phyloP scores from a whole-genome alignment of 192 early-diverging fungal species.

The Coemansia sp. region DNA sequence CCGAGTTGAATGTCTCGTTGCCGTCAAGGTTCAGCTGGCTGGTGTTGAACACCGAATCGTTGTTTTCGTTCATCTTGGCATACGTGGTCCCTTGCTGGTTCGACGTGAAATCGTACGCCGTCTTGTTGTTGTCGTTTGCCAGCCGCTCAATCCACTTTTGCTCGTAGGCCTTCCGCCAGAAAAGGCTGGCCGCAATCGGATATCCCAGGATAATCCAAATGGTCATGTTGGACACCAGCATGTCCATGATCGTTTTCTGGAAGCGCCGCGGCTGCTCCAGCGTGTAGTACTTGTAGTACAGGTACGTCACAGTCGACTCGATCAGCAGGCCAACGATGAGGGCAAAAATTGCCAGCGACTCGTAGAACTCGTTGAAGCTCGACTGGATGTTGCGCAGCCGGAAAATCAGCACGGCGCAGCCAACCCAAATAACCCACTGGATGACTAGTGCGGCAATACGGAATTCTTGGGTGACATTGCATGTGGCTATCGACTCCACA shows the following conservation, averaged over 20 bases:
- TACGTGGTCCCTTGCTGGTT: conserved; percentile 20
- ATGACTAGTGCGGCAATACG: conserved; percentile 12
- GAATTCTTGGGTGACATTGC: conserved; percentile 2
- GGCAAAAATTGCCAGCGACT: conserved; percentile 22
- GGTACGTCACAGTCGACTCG: conserved; percentile 18
- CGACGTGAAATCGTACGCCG: conserved; percentile 23
- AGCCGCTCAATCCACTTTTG: conserved; percentile 33
- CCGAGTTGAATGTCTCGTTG: conserved; percentile 7
- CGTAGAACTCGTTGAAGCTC: conserved; percentile 41
- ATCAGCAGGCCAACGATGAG: conserved; percentile 16
- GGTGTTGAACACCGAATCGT: conserved; percentile 18
- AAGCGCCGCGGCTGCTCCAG: conserved; percentile 18
- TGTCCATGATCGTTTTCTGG: conserved; percentile 32
- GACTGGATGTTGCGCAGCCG: conserved; percentile 42
- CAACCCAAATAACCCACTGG: conserved; percentile 26
- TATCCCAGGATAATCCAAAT: conserved; percentile 36
- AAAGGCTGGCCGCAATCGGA: conserved; percentile 31
- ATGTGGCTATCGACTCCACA: conserved; percentile 1
- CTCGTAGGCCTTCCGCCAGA: conserved; percentile 27
- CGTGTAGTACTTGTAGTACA: conserved; percentile 12
- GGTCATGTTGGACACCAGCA: conserved; percentile 21
- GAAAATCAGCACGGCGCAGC: conserved; percentile 19
- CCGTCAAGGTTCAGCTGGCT: conserved; percentile 30
- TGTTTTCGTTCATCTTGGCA: conserved; percentile 17
- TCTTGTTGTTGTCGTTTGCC: conserved; percentile 34